Evolutionary conservation across 2,329 filamentous ascomycete species (phyloP).

Genomic region (Hymenoscyphus repandus): DNA sequence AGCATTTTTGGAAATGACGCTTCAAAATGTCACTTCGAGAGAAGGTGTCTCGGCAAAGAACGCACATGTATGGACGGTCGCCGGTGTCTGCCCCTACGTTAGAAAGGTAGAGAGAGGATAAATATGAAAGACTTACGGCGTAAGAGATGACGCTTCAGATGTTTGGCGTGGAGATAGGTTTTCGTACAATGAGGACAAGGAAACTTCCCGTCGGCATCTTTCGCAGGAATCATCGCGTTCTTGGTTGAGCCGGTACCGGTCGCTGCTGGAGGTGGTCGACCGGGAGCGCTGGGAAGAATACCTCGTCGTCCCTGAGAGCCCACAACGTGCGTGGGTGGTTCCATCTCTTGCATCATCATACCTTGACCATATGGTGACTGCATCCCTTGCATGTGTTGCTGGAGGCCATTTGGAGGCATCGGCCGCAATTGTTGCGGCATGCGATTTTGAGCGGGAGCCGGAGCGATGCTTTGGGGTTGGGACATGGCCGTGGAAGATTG

Average conservation of each 20-base stretch:
- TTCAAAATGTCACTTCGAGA: constrained; percentile 97
- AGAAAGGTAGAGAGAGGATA: constrained; percentile 13
- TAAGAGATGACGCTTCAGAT: constrained; percentile 91
- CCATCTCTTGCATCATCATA: constrained; percentile 54
- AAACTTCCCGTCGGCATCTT: constrained; percentile 97
- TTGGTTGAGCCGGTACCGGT: constrained; percentile 66
- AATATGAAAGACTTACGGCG: constrained; percentile 67
- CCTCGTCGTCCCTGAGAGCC: constrained; percentile 90
- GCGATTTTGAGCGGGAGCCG: constrained; percentile 55
- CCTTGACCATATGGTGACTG: constrained; percentile 56
- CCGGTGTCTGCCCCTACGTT: constrained; percentile 68
- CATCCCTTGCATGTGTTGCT: constrained; percentile 44
- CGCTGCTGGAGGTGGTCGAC: constrained; percentile 71
- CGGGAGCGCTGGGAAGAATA: constrained; percentile 85
- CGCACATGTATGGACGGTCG: constrained; percentile 96
- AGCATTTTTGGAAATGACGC: constrained; percentile 99
- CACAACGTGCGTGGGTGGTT: constrained; percentile 83
- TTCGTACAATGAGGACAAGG: constrained; percentile 98
- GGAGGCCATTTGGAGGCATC: constrained; percentile 63
- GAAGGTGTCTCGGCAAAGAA: constrained; percentile 96
- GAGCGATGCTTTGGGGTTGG: constrained; percentile 72
- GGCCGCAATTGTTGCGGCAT: constrained; percentile 56
- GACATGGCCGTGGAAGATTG: constrained; percentile 61
- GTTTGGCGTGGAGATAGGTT: constrained; percentile 95
- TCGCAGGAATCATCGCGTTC: constrained; percentile 79